Evolutionary conservation across 495 filamentous ascomycete genomes (phyloP), one percentile per base, ranked within the genome.

Genomic region (Talaromyces adpressus): DNA sequence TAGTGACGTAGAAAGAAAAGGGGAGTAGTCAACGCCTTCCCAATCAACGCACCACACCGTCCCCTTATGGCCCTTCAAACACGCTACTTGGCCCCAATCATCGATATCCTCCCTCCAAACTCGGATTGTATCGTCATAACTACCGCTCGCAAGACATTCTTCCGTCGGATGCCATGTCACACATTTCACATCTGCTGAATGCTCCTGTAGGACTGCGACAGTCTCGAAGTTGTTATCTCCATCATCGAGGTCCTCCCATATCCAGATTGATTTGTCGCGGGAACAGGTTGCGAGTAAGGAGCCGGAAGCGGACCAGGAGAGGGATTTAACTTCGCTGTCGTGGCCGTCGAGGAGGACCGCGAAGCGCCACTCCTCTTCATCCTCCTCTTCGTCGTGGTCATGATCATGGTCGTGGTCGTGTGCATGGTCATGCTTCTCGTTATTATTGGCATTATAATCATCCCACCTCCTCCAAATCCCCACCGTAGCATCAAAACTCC

Each of bases 191-290:
- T 98, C 94, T 14, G 89, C 93, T 29, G 89, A 89, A 70, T 98
- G 94, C 74, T 98, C 94, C 73, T 87, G 89, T 73, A 97, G 81
- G 62, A 98, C 93, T 0, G 93, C 93, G 6, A 97, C 85, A 6
- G 94, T 97, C 84, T 98, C 94, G 71, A 90, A 97, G 65, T 97
- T 93, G 70, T 96, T 93, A 29, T 93, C 92, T 6, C 85, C 90
- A 39, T 86, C 86, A 20, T 77, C 73, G 3, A 98, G 82, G 70
- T 97, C 93, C 73, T 98, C 94, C 94, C 94, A 98, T 57, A 98
- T 89, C 94, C 94, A 98, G n/a, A 98, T 90, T 23, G 85, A 88
- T 77, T 97, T 97, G 73, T 98, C 94, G 11, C 94, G 82, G 23
- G 85, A 87, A 70, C 92, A 98, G 0, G 93, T 97, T 6, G 94